Base-by-base conservation (phyloP, 2,329 filamentous ascomycete genomes). In the Diaporthe velutina region DNA sequence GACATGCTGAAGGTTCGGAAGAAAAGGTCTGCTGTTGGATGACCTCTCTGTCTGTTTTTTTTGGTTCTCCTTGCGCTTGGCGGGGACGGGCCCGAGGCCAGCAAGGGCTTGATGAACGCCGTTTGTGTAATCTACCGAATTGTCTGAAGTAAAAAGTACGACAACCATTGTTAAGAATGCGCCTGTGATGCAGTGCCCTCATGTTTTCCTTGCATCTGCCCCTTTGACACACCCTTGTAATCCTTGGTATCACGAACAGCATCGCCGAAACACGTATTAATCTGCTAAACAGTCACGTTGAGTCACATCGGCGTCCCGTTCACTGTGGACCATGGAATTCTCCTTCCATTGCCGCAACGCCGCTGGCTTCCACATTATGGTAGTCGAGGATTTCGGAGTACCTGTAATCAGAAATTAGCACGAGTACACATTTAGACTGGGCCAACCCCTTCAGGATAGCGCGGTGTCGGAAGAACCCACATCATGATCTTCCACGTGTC, bases 401-500 rank as follows among this genome's bases (percentile, higher is more conserved):
- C 95, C 96, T 98, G 82, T 71, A 80, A 13, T 15, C 7, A 50
- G 19, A 9, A 15, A 28, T 73, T 70, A 73, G 71, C n/a, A 52
- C 7, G 42, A 25, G 10, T 38, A 8, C n/a, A 28, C 3, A 30
- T 58, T 70, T 60, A 30, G 15, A 7, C 9, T 35, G 15, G 22
- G 35, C 30, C 40, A 7, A 19, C 50, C 25, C n/a, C 25, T 45
- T 35, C 5, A 25, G 38, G 45, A 19, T 1, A n/a, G 25, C n/a
- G n/a, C 15, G 17, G 25, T 58, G 3, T 12, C 42, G n/a, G 17
- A 30, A n/a, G n/a, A 35, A 84, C 93, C 82, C 89, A 98, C 97
- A 99, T 99, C 97, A 98, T 99, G 83, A 99, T 98, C 88, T 99
- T 99, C 97, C 97, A 99, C n/a, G 96, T 98, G 83, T 99, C 97